Base-by-base conservation (phyloP, 805 yeast species). In the Cyberlindnera meyerae region DNA sequence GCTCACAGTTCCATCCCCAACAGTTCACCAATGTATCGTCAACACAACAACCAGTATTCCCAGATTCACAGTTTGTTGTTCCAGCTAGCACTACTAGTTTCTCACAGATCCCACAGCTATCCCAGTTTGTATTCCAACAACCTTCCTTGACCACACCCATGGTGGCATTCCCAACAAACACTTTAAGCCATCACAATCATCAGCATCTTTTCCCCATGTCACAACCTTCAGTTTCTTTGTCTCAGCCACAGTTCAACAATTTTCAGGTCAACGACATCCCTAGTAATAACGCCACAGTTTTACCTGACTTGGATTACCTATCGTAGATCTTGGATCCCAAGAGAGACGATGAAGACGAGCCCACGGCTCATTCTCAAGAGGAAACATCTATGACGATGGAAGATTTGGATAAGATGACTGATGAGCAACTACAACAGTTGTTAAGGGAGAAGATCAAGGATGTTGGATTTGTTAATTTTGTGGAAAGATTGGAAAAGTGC, bases 381-480 rank as follows among this genome's bases (percentile, higher is more conserved):
- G 18, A 28, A n/a, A 7, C 16, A 5, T 5, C 16, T 4, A 11
- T 33, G 18, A 18, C 31, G 4, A 11, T 34, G 29, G 35, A 34
- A 2, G 21, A 38, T 11, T 28, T 41, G 25, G 18, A 34, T 11
- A 18, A 38, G 17, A 34, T 51, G 40, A 30, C 36, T 12, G 54
- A 52, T 41, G 37, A 36, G 0, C 47, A 54, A 28, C 39, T 54
- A 6, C 37, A 40, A 22, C 20, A 25, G 4, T 17, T 47, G 21
- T 26, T 54, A 24, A 45, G 32, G 16, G 45, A 43, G 17, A 49
- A 45, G 31, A 43, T 54, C n/a, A 49, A 49, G 25, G 57, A 52
- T 35, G 27, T 33, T 21, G 36, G 39, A 4, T 54, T 54, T 25
- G 44, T 54, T 12, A 40, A 38, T n/a, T 52, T 51, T 39, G 56